Percentiles rank a stretch among this genome's conserved stretches.
These are phyloP conservation scores for Backusella mclennaniae DNA, from an alignment of 192 early-diverging fungal species.

Conservation along the genomic window DNA sequence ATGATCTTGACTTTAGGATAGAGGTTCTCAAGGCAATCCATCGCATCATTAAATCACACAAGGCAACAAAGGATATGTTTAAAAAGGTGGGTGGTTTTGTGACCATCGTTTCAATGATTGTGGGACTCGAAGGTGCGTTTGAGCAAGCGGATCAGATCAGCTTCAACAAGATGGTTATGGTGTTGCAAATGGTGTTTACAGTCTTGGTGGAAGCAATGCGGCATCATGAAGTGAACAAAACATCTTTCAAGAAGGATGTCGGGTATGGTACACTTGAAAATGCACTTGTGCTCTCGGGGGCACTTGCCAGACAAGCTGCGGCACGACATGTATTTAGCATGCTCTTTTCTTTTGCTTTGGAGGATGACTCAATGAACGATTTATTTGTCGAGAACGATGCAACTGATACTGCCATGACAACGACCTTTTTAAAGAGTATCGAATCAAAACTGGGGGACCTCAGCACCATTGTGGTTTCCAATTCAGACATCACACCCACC, in stretches of 20 bases:
- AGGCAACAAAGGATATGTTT: conserved; percentile 54
- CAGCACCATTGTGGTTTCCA: conserved; percentile 5
- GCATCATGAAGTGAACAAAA: conserved; percentile 43
- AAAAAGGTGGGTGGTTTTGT: conserved; percentile 58
- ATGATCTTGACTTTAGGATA: conserved; percentile 55
- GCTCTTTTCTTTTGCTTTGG: conserved; percentile 53
- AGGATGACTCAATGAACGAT: conserved; percentile 43
- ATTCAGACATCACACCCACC: conserved; percentile 32
- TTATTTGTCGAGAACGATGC: conserved; percentile 40
- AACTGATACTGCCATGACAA: neutral
- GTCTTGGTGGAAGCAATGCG: conserved; percentile 53
- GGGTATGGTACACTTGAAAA: conserved; percentile 54
- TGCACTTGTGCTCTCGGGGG: conserved; percentile 50
- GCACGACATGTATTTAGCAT: conserved; percentile 51
- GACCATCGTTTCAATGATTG: conserved; percentile 53
- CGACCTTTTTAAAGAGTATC: neutral
- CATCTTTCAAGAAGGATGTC: conserved; percentile 49
- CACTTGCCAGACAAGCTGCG: conserved; percentile 38
- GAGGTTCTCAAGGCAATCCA: conserved; percentile 52
- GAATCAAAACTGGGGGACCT: conserved; percentile 10
- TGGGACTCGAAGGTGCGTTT: conserved; percentile 53
- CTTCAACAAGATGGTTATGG: conserved; percentile 38
- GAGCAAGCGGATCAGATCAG: neutral
- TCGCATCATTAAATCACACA: conserved; percentile 43
- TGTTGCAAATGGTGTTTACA: conserved; percentile 43